Conservation (phyloP, 1,139 yeast species). For the Geotrichum cucujoidarum region DNA sequence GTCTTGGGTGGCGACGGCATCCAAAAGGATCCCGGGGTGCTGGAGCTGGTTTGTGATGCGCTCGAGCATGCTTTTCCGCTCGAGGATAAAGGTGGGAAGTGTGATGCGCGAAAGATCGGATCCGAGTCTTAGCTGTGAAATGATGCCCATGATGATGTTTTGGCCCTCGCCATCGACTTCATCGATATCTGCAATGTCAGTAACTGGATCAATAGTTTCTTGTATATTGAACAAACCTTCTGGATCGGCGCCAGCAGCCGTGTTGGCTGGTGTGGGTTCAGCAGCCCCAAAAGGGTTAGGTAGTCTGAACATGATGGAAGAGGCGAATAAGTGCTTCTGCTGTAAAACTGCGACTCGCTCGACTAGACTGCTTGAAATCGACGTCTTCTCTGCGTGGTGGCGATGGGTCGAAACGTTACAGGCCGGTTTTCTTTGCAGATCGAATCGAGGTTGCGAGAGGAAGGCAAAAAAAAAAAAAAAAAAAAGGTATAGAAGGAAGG, state of each 20-base stretch:
- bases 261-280: not conserved
- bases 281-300: not conserved
- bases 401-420: too few relatives aligned
- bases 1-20: conserved; percentile 57
- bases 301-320: conserved; percentile 5
- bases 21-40: conserved; percentile 68
- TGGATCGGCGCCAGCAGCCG: conserved; percentile 5
- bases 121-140: conserved; percentile 88
- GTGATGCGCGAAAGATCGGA: conserved; percentile 86
- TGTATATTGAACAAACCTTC: too few relatives aligned
- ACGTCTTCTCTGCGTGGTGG: too few relatives aligned
- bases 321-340: too few relatives aligned
- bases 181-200: conserved; percentile 56
- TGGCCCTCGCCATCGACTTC: conserved; percentile 90
- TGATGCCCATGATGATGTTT: conserved; percentile 76
- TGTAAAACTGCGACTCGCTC: too few relatives aligned
- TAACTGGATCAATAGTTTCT: not conserved
- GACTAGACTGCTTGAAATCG: too few relatives aligned
- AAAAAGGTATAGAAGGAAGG: too few relatives aligned
- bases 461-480: not conserved
- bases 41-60: conserved; percentile 86
- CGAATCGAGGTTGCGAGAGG: not conserved
- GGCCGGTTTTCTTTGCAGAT: too few relatives aligned
- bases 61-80: conserved; percentile 93
- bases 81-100: conserved; percentile 88